Conservation (phyloP, 768 basidiomycete genomes). For the Clitopilus passeckerianus region DNA sequence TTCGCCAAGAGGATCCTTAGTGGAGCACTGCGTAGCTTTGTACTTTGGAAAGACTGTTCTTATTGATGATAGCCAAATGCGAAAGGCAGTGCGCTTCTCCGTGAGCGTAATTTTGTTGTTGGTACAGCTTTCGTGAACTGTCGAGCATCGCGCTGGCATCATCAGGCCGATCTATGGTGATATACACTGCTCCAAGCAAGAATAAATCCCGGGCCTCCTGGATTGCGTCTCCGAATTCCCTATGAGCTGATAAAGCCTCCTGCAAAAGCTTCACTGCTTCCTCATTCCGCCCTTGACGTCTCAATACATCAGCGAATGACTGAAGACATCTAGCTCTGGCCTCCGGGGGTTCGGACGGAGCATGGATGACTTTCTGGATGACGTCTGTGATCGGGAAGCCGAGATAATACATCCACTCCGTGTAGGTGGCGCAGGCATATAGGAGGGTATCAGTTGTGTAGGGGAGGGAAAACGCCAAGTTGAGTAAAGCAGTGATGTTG, state of each 20-base stretch:
- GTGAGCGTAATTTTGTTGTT: no score
- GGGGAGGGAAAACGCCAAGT: not conserved
- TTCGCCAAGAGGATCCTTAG: no score
- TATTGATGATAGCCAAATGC: no score
- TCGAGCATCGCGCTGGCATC: no score
- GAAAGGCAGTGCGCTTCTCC: no score
- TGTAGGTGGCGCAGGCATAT: not conserved
- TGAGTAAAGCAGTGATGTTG: not conserved
- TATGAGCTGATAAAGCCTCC: not conserved
- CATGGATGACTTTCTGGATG: not conserved
- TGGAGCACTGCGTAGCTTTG: no score
- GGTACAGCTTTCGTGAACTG: no score
- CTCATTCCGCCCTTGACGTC: not conserved
- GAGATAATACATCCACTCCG: not conserved
- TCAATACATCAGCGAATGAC: not conserved
- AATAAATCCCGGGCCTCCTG: not conserved
- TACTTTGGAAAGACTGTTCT: no score
- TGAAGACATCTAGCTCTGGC: not conserved
- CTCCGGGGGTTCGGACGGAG: not conserved
- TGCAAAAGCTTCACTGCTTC: not conserved
- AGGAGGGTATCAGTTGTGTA: not conserved
- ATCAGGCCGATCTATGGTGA: no score
- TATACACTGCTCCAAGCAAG: not conserved
- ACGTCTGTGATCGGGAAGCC: not conserved
- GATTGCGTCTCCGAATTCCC: not conserved